These are phyloP conservation scores for Aureobasidium sp. DNA, from an alignment of 2,329 filamentous ascomycete species.

Conservation along the genomic window DNA sequence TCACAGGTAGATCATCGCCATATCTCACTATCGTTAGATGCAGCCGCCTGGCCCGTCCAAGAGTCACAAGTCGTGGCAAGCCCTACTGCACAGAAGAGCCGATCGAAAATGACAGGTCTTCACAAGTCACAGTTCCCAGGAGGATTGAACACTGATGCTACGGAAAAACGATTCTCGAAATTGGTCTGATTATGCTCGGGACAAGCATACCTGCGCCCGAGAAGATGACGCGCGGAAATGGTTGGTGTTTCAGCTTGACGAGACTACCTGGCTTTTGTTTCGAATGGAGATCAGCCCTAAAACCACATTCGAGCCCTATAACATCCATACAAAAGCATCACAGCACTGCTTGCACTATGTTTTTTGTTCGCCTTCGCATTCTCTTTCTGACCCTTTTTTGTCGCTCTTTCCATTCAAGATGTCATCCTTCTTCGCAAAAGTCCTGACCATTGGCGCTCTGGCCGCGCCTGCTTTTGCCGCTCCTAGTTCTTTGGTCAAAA, in stretches of 20 bases:
- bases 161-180: too few relatives aligned
- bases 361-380: not conserved
- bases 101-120: too few relatives aligned
- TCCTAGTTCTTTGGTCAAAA: conserved; percentile 1
- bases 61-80: too few relatives aligned
- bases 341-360: not conserved
- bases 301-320: not conserved
- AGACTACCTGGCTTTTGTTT: not conserved
- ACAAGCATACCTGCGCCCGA: not conserved
- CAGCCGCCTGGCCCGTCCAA: too few relatives aligned
- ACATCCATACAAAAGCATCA: not conserved
- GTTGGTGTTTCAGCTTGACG: conserved; percentile 2
- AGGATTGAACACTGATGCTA: too few relatives aligned
- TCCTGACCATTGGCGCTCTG: conserved; percentile 4
- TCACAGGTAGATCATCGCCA: too few relatives aligned
- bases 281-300: not conserved
- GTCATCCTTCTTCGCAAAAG: conserved; percentile 8
- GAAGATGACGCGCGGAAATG: not conserved
- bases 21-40: not conserved
- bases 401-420: not conserved
- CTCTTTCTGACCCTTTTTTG: not conserved
- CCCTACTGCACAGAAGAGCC: too few relatives aligned
- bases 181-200: too few relatives aligned
- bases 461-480: conserved; percentile 3
- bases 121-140: too few relatives aligned